These are phyloP conservation scores for Quercus parvula DNA, from an alignment of 306 rosid species.

Conservation along the genomic window DNA sequence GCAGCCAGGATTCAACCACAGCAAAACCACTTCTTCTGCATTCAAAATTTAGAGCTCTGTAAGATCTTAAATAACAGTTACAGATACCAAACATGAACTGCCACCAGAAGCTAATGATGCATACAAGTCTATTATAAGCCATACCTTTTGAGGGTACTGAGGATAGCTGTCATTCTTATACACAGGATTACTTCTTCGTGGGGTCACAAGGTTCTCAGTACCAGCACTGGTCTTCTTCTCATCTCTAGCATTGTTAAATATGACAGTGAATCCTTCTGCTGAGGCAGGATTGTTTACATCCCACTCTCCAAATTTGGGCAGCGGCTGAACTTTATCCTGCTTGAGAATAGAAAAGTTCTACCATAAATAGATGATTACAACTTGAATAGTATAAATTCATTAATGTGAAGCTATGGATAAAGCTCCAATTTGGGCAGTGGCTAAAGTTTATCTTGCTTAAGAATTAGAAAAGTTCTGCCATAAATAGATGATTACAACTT, in stretches of 20 bases:
- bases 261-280: conserved; percentile 84
- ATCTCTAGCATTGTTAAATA: conserved; percentile 83
- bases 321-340: conserved; percentile 60
- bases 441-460: conserved; percentile 55
- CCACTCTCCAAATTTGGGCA: conserved; percentile 95
- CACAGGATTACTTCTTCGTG: conserved; percentile 29
- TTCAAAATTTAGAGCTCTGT: conserved; percentile 18
- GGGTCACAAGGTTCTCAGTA: conserved; percentile 23
- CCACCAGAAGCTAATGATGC: not conserved
- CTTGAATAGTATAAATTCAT: not conserved
- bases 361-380: not conserved
- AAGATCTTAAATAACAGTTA: conserved; percentile 3
- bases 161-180: conserved; percentile 25
- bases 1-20: conserved; percentile 43
- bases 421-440: conserved; percentile 77
- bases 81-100: not conserved
- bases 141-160: conserved; percentile 44
- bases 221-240: conserved; percentile 62
- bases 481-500: not conserved
- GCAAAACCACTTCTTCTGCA: conserved; percentile 88
- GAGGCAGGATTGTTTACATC: conserved; percentile 85
- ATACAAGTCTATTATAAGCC: not conserved
- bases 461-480: not conserved
- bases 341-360: not conserved
- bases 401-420: too few relatives aligned